Evolutionary conservation across 2,329 filamentous ascomycete genomes (phyloP).

Genomic region (Cladosporium sp.): DNA sequence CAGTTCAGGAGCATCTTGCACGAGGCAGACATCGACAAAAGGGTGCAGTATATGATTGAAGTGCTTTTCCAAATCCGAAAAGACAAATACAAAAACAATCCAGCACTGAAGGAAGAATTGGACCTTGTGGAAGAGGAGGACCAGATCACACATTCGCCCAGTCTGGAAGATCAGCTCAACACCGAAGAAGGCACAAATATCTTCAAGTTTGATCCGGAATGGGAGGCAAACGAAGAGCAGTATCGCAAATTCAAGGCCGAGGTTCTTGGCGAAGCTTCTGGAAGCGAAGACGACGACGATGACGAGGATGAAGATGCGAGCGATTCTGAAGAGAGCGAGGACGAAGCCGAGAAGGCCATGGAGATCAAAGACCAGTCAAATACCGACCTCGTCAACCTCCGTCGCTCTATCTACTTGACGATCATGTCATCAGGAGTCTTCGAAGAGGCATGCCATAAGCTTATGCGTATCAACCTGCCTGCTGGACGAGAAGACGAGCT

Average conservation of each 20-base stretch:
- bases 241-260: constrained; percentile 89
- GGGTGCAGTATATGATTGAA: constrained; percentile 99
- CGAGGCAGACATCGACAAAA: constrained; percentile 94
- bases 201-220: constrained; percentile 88
- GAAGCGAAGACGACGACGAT: constrained; percentile 74
- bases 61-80: constrained; percentile 95
- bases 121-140: constrained; percentile 97
- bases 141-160: constrained; percentile 84
- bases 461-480: constrained; percentile 82
- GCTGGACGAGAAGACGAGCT: constrained; percentile 81
- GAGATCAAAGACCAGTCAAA: constrained; percentile 99
- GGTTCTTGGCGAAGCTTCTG: constrained; percentile 74
- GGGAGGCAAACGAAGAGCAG: constrained; percentile 82
- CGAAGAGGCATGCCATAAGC: constrained; percentile 94
- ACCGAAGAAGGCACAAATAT: constrained; percentile 85
- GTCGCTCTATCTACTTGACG: constrained; percentile 91
- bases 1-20: constrained; percentile 93
- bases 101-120: constrained; percentile 81
- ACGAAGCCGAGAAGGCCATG: constrained; percentile 68
- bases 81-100: constrained; percentile 94
- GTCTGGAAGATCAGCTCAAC: constrained; percentile 76
- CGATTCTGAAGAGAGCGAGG: constrained; percentile 53
- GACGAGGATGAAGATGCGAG: constrained; percentile 59
- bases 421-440: constrained; percentile 96
- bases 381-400: constrained; percentile 86